phyloP scores from a whole-genome alignment of 148 eudicot species.

The Vaccinium macrocarpon region DNA sequence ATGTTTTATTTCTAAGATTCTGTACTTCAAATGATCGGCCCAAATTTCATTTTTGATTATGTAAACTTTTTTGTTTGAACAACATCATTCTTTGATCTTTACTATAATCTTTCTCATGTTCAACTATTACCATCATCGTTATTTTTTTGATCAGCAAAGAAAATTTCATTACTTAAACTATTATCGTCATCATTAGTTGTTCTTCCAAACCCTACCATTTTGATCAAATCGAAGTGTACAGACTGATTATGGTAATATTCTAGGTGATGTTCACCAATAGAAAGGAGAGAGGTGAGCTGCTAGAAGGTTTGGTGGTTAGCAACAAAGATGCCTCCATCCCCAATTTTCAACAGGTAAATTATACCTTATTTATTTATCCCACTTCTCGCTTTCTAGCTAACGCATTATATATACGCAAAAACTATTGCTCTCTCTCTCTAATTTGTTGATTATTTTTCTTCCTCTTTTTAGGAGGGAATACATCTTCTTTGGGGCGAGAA shows the following conservation, averaged over 20 bases:
- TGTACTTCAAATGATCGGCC: no score
- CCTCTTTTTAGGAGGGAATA: constrained; percentile 45
- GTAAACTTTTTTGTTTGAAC: no score
- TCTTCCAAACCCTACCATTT: not conserved
- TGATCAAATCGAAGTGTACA: not conserved
- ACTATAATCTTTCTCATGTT: no score
- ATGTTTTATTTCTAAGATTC: no score
- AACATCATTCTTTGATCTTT: no score
- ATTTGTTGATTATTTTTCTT: not conserved
- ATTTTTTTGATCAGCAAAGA: not conserved
- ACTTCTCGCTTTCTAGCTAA: not conserved
- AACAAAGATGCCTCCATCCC: constrained; percentile 62
- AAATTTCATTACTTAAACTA: no score
- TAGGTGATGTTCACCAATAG: constrained; percentile 94
- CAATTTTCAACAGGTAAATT: constrained; percentile 58
- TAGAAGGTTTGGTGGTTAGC: constrained; percentile 73
- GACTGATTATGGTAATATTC: not conserved
- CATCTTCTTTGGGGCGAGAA: constrained; percentile 95
- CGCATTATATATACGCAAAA: not conserved
- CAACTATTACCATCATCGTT: no score
- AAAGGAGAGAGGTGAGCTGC: constrained; percentile 86
- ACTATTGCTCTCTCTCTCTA: not conserved
- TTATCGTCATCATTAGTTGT: not conserved
- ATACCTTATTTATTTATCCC: not conserved
- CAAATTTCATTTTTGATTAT: no score